Evolutionary conservation across 768 basidiomycete species (phyloP), one percentile per base, ranked within the genome.

Genomic region (Mrakia blollopis): DNA sequence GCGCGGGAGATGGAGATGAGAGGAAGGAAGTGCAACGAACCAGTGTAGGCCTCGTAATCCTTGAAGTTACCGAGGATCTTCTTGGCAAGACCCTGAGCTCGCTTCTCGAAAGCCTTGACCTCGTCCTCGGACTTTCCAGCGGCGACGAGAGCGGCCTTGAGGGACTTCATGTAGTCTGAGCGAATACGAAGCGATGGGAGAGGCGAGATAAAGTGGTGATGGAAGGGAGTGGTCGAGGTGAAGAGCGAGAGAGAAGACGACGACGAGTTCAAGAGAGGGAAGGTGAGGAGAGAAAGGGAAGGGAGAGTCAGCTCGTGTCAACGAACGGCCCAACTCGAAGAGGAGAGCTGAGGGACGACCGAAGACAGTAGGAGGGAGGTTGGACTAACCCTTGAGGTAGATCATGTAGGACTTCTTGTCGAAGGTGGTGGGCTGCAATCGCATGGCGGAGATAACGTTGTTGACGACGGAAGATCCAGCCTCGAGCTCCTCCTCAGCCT

Each of bases 401-500:
- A 71, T 61, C 77, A 78, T 78, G 77, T 78, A 78, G 30, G 77
- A 78, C 82, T 95, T 96, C 85, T 98, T 98, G 86, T 97, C 93
- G 84, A 94, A 98, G 0, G 82, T 2, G 18, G 93, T 95, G 39
- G 82, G 28, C 73, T 78, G 52, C 78, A 99, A 90, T 81, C 95
- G 91, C 90, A 95, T 94, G 57, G 94, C 94, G 86, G 93, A 85
- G 72, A 89, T 89, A 79, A 98, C 87, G 84, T 98, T 93, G 90
- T 94, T 98, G 82, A 96, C 91, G 76, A 86, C 86, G 21, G 70
- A 7, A n/a, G 88, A 86, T 79, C 92, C 92, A 0, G 92, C 91
- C 83, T 94, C 95, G 74, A 95, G 83, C 37, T 86, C 86, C 74
- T 98, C 97, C 0, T 89, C 89, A 67, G 85, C 85, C 72, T 97